Evolutionary conservation across 2,329 filamentous ascomycete species (phyloP), one percentile per base, ranked within the genome.

Genomic region (Aspergillus luchuensis): DNA sequence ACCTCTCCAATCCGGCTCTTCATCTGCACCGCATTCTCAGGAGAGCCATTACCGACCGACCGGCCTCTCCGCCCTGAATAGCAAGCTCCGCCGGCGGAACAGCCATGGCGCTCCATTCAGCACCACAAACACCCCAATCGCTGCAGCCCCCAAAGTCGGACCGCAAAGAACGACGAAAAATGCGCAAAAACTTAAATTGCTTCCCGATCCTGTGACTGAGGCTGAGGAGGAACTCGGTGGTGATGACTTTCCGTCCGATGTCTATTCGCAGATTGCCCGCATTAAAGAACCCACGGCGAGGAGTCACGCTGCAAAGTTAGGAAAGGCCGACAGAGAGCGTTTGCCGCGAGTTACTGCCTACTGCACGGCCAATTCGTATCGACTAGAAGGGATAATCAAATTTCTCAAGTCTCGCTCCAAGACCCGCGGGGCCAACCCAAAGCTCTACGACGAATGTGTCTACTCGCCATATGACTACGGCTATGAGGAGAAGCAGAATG

Each of bases 281-380:
- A 99, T 99, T 79, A 98, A 98, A 76, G 95, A 99, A 72, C 93
- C 94, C 0, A 97, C 90, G 0, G 95, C 95, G 8, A 84, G 95
- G 63, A 86, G 95, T 70, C 94, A 98, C 82, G 95, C 95, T 15
- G 95, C 95, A 28, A 84, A 93, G 58, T 78, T 99, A 43, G 95
- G 95, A 39, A 99, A 98, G 76, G 93, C 94, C 41, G 95, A 99
- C 75, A 86, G 95, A 59, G 90, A 92, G 65, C 85, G 89, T 64
- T 79, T 99, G 58, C 95, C 95, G 5, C 84, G 95, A 63, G 95
- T 99, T 13, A 98, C 95, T 41, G 95, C 95, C 39, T 99, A 98
- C 79, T 98, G 94, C 73, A 97, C 95, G 0, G 92, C 95, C 10
- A 92, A 92, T 72, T 89, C 89, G 56, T 98, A 98, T 77, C 88